A percentile compares a stretch with the other conserved stretches of the same genome.
Evolutionary conservation across 2,329 filamentous ascomycete genomes (phyloP).

Genomic region (Fusarium palustre): DNA sequence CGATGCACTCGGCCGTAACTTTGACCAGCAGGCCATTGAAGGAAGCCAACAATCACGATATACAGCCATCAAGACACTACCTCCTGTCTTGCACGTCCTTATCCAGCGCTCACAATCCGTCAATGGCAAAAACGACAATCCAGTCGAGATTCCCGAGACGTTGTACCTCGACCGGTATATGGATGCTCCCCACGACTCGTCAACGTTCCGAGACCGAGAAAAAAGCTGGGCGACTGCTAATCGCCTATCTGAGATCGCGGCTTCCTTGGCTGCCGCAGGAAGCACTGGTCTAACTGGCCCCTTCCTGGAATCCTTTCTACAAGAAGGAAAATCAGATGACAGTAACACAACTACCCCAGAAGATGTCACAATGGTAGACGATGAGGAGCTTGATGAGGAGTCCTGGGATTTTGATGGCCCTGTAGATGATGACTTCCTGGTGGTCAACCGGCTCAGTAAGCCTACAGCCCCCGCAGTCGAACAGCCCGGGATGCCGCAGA

Average conservation of each 20-base stretch:
- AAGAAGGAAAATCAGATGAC: neutral
- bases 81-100: conserved; percentile 88
- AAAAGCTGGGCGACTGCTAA: conserved; percentile 81
- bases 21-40: conserved; percentile 81
- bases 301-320: conserved; percentile 46
- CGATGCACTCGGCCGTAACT: conserved; percentile 84
- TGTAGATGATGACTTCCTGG: conserved; percentile 53
- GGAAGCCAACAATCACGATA: conserved; percentile 72
- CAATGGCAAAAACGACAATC: conserved; percentile 78
- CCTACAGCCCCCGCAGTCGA: neutral
- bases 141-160: conserved; percentile 81
- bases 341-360: neutral
- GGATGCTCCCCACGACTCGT: conserved; percentile 70
- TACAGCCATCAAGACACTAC: conserved; percentile 78
- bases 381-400: conserved; percentile 39
- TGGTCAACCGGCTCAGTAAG: conserved; percentile 42
- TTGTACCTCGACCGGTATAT: conserved; percentile 92
- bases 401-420: conserved; percentile 56
- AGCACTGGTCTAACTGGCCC: conserved; percentile 43
- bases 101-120: conserved; percentile 86
- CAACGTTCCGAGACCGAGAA: conserved; percentile 72
- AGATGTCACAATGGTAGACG: conserved; percentile 8
- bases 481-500: conserved; percentile 19
- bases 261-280: conserved; percentile 49
- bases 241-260: conserved; percentile 67